Evolutionary conservation across 148 eudicot species (phyloP).

Genomic region (Camellia granthamiana): DNA sequence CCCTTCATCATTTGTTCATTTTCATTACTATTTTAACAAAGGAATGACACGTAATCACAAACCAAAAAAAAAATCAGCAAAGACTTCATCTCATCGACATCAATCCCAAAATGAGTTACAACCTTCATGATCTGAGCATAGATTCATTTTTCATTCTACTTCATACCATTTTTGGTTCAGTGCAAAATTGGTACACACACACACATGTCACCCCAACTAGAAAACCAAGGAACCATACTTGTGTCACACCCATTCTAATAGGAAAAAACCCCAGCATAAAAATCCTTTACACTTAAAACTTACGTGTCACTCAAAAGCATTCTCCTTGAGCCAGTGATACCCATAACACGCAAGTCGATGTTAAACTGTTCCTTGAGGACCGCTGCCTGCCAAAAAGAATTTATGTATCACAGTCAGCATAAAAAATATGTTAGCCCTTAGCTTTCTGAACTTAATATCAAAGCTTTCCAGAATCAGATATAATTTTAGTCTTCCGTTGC

Average conservation of each 20-base stretch:
- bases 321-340: slow-evolving; percentile 72
- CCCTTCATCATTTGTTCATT: too few relatives aligned
- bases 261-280: not conserved
- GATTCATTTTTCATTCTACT: too few relatives aligned
- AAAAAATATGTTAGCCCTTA: not conserved
- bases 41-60: too few relatives aligned
- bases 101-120: too few relatives aligned
- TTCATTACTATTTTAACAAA: too few relatives aligned
- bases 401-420: not conserved
- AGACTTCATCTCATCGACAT: too few relatives aligned
- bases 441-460: not conserved
- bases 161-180: too few relatives aligned
- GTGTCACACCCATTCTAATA: not conserved
- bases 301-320: slow-evolving; percentile 91
- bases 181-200: too few relatives aligned
- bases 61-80: too few relatives aligned
- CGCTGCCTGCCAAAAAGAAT: slow-evolving; percentile 57
- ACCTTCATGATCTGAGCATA: too few relatives aligned
- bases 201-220: not conserved
- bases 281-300: slow-evolving; percentile 25
- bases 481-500: not conserved
- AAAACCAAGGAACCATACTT: not conserved
- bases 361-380: slow-evolving; percentile 83
- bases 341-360: slow-evolving; percentile 95
- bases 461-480: not conserved